Base-by-base conservation (phyloP, 2,329 filamentous ascomycete species). In the Fusarium scirpi region DNA sequence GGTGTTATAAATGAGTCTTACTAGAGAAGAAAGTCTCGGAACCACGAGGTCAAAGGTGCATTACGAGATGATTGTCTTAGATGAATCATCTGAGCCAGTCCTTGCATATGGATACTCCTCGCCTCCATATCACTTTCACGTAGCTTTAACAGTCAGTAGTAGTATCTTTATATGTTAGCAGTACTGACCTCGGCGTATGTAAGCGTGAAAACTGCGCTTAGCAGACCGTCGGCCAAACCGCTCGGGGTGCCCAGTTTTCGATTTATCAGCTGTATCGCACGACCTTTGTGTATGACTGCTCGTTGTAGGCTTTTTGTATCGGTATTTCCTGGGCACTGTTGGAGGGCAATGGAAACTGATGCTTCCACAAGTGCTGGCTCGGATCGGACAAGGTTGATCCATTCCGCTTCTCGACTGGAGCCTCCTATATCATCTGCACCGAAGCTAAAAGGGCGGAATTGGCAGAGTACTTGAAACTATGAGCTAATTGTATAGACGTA, bases 321-420 rank as follows among this genome's bases (percentile, higher is more conserved):
- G 10, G 27, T 32, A 0, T 34, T 12, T 2, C 16, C 15, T 0
- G 54, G 40, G 1, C 49, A 63, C n/a, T 72, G 51, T 16, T 48
- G 51, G 2, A 76, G 15, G 2, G 56, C 71, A 12, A 76, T 67
- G 1, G 64, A 51, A 61, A 76, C 62, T 1, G 74, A 74, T 0
- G 74, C 73, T n/a, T 76, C 72, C 3, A 76, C 51, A 2, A 76
- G 59, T 12, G 74, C 74, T n/a, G 73, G 74, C 32, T 76, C 74
- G 2, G 74, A 70, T 11, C 65, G 20, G 20, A 76, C 27, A 0
- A 76, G 55, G 11, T 34, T 8, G 3, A 66, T 38, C 73, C 73
- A 76, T 3, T 59, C 46, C 20, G 60, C 30, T 25, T 65, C 51
- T 22, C 62, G 38, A 6, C 25, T 40, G 6, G 62, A 58, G 20